phyloP scores from a whole-genome alignment of 1,284 basidiomycete genomes.

The Gomphus sp. region DNA sequence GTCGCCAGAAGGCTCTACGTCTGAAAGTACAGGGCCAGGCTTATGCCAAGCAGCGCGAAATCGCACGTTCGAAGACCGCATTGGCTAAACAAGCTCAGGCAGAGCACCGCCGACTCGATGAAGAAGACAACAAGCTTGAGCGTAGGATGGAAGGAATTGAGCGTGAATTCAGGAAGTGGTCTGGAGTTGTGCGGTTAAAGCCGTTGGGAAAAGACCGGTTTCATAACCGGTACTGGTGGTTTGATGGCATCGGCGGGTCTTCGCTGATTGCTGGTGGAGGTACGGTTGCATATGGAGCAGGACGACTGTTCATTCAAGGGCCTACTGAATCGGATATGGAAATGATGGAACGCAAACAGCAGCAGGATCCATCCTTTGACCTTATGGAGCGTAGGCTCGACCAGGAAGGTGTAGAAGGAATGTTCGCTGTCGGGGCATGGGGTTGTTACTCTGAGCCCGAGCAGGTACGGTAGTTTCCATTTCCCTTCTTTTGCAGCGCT shows the following conservation, averaged over 20 bases:
- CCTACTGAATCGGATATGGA: constrained; percentile 73
- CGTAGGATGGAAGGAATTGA: constrained; percentile 80
- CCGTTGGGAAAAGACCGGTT: constrained; percentile 90
- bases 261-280: constrained; percentile 67
- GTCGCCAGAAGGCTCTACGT: constrained; percentile 42
- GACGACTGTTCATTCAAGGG: constrained; percentile 85
- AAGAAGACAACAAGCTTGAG: constrained; percentile 77
- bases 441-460: constrained; percentile 81
- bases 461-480: constrained; percentile 47
- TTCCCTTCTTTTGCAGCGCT: constrained; percentile 1
- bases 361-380: constrained; percentile 34
- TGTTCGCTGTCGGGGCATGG: constrained; percentile 77
- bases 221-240: constrained; percentile 96
- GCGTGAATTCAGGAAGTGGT: constrained; percentile 83
- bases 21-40: constrained; percentile 45
- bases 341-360: constrained; percentile 47
- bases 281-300: constrained; percentile 77
- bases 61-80: constrained; percentile 62
- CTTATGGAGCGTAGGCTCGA: constrained; percentile 49
- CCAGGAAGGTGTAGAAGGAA: constrained; percentile 71
- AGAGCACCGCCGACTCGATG: constrained; percentile 76
- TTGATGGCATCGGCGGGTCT: constrained; percentile 88
- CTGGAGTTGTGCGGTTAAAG: constrained; percentile 76
- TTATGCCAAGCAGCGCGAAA: constrained; percentile 68
- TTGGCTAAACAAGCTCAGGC: constrained; percentile 61